phyloP scores from a whole-genome alignment of 2,329 filamentous ascomycete genomes.

The Colletotrichum endophyticum region DNA sequence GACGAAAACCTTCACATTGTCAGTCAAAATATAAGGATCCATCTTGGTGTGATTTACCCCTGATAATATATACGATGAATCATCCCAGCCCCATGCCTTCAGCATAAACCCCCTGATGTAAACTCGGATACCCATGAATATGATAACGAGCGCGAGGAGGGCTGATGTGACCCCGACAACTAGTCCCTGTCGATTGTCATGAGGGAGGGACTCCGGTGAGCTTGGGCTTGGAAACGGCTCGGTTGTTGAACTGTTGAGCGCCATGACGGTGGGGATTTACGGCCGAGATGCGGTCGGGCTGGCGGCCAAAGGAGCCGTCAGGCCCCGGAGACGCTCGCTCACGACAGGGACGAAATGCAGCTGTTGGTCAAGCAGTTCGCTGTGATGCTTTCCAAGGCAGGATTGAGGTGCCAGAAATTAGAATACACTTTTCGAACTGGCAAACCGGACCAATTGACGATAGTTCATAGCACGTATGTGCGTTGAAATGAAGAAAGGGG shows the following conservation, averaged over 20 bases:
- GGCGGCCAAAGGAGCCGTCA: neutral
- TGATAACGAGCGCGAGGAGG: neutral
- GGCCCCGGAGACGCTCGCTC: too few relatives aligned
- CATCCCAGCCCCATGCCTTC: conserved; percentile 28
- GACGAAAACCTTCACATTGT: neutral
- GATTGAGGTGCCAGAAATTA: too few relatives aligned
- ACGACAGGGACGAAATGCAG: too few relatives aligned
- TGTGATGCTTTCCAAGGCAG: too few relatives aligned
- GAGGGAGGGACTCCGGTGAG: neutral
- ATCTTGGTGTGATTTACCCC: neutral
- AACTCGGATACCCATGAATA: neutral
- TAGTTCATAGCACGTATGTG: too few relatives aligned
- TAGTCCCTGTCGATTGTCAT: neutral
- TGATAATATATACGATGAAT: conserved; percentile 1
- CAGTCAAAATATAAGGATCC: neutral
- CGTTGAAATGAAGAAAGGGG: neutral
- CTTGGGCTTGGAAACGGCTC: neutral
- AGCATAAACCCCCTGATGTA: conserved; percentile 27
- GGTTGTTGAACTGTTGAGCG: fast-evolving
- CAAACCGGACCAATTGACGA: too few relatives aligned
- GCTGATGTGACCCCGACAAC: neutral
- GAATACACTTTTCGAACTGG: too few relatives aligned
- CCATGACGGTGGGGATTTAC: neutral
- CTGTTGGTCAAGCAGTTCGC: too few relatives aligned
- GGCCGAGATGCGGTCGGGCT: too few relatives aligned